Evolutionary conservation across 768 basidiomycete species (phyloP), one percentile per base, ranked within the genome.

Genomic region (Strobilomyces dryophilus): DNA sequence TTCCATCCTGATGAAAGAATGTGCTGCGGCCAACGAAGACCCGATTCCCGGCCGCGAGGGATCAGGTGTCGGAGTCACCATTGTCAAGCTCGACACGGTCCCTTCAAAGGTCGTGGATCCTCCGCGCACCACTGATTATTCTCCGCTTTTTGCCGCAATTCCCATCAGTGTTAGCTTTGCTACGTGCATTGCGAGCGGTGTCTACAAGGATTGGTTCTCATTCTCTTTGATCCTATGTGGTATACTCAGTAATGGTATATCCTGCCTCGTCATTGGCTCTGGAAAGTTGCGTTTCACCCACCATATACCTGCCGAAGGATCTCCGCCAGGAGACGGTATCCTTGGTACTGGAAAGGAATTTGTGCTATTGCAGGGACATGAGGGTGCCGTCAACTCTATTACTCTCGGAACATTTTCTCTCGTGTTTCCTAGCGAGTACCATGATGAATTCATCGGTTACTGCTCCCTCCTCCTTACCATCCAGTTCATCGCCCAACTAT

Each of bases 181-280:
- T 6, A 43, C 64, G 4, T 63, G 60, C 48, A 48, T 51, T 15
- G 29, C 52, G 4, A 58, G 68, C 35, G 65, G 54, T 56, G 21
- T 20, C 36, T 54, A 52, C 26, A 14, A 27, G 2, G 68, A 70
- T 27, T 69, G 68, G 68, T 60, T 51, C 32, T 59, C 61, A 14
- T 64, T 63, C 29, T 36, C 54, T 6, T 54, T 69, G 56, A 65
- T 69, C n/a, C 52, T 70, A 0, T 56, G 62, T 17, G 68, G 68
- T 4, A 65, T 70, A 12, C 5, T 69, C 17, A 54, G 61, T 51
- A 69, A 58, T 32, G 68, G 68, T 10, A 6, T 66, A 31, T 54
- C 68, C 10, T 65, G 65, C 52, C 49, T 53, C 14, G 48, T 59
- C 24, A 55, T 67, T 12, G 65, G 63, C 32, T 60, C 52, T 1